Percentiles rank a stretch among this genome's conserved stretches.
Evolutionary conservation across 78 protist species (phyloP).

Genomic region (Dictyostelium firmibasis): DNA sequence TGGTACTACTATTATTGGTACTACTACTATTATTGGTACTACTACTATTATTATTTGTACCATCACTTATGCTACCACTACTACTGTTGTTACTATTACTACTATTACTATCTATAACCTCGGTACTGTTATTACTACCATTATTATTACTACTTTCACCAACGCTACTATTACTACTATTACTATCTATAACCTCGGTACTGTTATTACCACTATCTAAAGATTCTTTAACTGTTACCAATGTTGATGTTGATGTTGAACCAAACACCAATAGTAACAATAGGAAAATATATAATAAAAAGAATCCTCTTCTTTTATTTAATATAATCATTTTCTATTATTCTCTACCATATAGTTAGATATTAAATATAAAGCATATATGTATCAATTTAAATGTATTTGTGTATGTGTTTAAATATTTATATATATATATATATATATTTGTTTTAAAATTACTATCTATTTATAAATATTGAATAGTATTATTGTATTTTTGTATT

Average conservation of each 20-base stretch:
- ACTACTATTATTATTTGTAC: not conserved
- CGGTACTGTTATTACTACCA: not conserved
- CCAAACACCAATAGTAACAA: not conserved
- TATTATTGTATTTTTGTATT: not conserved
- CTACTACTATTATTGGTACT: not conserved
- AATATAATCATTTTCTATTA: not conserved
- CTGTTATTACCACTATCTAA: not conserved
- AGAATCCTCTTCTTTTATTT: constrained; percentile 9
- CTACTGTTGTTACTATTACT: not conserved
- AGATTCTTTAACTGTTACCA: not conserved
- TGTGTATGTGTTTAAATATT: too few species aligned
- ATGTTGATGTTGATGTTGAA: not conserved
- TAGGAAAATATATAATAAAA: not conserved
- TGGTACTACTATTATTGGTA: not conserved
- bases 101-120: not conserved
- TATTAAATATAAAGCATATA: too few species aligned
- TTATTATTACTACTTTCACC: not conserved
- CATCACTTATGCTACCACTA: not conserved
- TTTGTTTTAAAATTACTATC: not conserved
- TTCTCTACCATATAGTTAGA: not conserved
- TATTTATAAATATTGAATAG: too few species aligned
- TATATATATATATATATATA: not conserved
- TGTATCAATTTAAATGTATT: not conserved
- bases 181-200: too few species aligned
- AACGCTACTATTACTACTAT: too few species aligned